A percentile compares a stretch with the other conserved stretches of the same genome.
These are phyloP conservation scores for Boechera stricta DNA, from an alignment of 345 rosid species.

Conservation along the genomic window DNA sequence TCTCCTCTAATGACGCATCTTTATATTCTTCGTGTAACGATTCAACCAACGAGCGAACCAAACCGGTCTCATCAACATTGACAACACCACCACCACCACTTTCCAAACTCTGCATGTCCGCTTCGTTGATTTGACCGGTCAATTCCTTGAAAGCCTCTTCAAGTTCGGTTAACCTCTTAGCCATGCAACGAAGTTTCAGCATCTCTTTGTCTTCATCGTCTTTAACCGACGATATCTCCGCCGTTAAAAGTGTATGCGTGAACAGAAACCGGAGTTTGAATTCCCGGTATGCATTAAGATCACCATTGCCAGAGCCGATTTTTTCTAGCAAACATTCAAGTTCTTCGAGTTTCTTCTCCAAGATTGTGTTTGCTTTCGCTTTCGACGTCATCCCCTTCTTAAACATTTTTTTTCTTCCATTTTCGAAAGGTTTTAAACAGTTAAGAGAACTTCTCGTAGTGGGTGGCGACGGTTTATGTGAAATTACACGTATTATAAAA, in stretches of 20 bases:
- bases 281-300: constrained; percentile 2
- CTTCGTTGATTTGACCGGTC: constrained; percentile 2
- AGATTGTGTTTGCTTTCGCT: constrained; percentile 1
- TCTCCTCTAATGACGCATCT: constrained; percentile 15
- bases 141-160: constrained; percentile 26
- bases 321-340: constrained; percentile 17
- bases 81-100: constrained; percentile 4
- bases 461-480: constrained; percentile 23
- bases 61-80: constrained; percentile 29
- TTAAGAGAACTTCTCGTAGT: constrained; percentile 1
- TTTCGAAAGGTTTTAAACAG: constrained; percentile 1
- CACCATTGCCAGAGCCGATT: not conserved
- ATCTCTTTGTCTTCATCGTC: constrained; percentile 20
- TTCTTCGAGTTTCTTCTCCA: constrained; percentile 44
- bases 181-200: constrained; percentile 33
- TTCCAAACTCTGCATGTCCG: not conserved
- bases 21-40: not conserved
- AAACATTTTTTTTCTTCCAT: not conserved
- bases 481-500: not conserved
- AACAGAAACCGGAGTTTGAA: constrained; percentile 29
- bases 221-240: constrained; percentile 34
- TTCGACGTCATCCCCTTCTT: constrained; percentile 5
- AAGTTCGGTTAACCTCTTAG: constrained; percentile 25
- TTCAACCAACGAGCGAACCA: constrained; percentile 1
- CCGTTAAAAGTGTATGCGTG: constrained; percentile 26